Conservation (phyloP, 208 protist genomes). For the Trypanosoma caninum region DNA sequence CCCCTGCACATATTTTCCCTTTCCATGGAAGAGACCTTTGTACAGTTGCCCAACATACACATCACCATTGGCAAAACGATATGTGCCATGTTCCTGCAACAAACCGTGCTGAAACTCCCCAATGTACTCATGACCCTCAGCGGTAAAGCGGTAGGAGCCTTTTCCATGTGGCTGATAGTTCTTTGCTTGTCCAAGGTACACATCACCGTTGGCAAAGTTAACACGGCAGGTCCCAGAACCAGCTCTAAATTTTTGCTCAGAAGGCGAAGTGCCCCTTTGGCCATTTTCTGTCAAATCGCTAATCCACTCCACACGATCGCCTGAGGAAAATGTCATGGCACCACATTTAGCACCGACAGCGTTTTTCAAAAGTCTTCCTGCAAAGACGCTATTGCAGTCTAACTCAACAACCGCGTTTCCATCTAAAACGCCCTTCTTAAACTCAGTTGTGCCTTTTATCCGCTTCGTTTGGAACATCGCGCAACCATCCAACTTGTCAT, state of each 20-base stretch:
- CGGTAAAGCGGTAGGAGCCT: conserved; percentile 51
- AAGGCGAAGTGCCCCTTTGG: not conserved
- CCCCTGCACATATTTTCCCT: conserved; percentile 37
- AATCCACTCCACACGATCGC: conserved; percentile 62
- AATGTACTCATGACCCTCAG: conserved; percentile 46
- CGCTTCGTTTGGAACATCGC: conserved; percentile 31
- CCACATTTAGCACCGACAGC: conserved; percentile 16
- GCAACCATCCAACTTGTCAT: conserved; percentile 32
- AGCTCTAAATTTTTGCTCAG: not conserved
- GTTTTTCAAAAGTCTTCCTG: conserved; percentile 28
- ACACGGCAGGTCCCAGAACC: conserved; percentile 49
- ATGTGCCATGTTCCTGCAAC: conserved; percentile 54
- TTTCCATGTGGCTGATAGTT: conserved; percentile 51
- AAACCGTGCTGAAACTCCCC: conserved; percentile 38
- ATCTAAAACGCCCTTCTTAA: conserved; percentile 7
- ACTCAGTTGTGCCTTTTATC: conserved; percentile 20
- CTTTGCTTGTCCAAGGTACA: conserved; percentile 49
- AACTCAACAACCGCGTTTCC: conserved; percentile 49
- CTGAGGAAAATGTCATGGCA: conserved; percentile 34
- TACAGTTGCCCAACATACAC: conserved; percentile 49
- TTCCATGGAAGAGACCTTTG: conserved; percentile 46
- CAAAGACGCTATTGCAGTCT: conserved; percentile 41
- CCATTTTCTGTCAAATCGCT: not conserved
- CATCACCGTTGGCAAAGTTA: conserved; percentile 52
- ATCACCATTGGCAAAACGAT: conserved; percentile 57